Evolutionary conservation across 306 rosid species (phyloP).

Genomic region (Fragaria vesca): DNA sequence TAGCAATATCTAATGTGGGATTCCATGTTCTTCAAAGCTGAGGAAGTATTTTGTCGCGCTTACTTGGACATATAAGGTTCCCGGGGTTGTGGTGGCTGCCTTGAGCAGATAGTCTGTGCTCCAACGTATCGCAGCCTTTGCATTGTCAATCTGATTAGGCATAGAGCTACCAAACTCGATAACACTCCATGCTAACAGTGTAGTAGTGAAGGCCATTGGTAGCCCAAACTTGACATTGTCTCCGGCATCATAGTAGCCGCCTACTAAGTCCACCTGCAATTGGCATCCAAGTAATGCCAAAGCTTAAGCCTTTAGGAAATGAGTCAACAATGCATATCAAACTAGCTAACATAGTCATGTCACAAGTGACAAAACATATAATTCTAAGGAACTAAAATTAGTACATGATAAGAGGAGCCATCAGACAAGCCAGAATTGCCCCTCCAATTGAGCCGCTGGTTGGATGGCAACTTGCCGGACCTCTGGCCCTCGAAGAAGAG

Average conservation of each 20-base stretch:
- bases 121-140: conserved; percentile 72
- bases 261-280: conserved; percentile 75
- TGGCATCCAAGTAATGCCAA: not conserved
- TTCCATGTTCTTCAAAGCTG: not conserved
- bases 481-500: conserved; percentile 88
- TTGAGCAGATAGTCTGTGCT: conserved; percentile 75
- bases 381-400: not conserved
- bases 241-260: conserved; percentile 97
- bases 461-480: conserved; percentile 65
- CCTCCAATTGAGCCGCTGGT: conserved; percentile 68
- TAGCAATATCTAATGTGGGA: not conserved
- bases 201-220: conserved; percentile 91
- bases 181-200: conserved; percentile 86
- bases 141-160: conserved; percentile 57
- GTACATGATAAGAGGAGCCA: conserved; percentile 79
- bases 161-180: conserved; percentile 76
- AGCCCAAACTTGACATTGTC: conserved; percentile 88
- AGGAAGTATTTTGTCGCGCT: conserved; percentile 10
- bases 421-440: conserved; percentile 78
- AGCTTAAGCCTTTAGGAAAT: not conserved
- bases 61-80: conserved; percentile 84
- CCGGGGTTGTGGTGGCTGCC: conserved; percentile 69
- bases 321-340: not conserved
- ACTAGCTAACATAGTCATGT: not conserved
- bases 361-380: not conserved